These are phyloP conservation scores for Nakaseomyces sp. DNA, from an alignment of 1,139 yeast species.

Conservation along the genomic window DNA sequence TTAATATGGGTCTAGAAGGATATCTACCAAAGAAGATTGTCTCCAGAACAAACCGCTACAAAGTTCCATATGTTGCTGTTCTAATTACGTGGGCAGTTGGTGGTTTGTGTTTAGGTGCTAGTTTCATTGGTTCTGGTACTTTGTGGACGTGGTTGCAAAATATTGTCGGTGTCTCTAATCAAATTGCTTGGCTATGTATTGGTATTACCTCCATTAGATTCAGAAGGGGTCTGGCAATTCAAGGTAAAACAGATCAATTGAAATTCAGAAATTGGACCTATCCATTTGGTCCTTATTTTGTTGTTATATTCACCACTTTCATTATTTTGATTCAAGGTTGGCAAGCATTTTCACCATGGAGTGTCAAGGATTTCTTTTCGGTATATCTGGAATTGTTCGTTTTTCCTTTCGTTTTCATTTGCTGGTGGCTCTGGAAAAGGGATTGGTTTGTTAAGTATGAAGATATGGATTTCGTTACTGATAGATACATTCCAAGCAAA, in stretches of 20 bases:
- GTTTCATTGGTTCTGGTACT: constrained; percentile 32
- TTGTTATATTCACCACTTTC: constrained; percentile 39
- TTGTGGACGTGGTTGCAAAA: constrained; percentile 35
- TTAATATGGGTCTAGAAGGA: constrained; percentile 42
- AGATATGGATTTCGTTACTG: constrained; percentile 59
- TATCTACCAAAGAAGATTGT: constrained; percentile 40
- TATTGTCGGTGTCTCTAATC: constrained; percentile 35
- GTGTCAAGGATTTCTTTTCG: constrained; percentile 44
- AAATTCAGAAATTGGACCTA: constrained; percentile 45
- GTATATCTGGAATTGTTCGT: constrained; percentile 38
- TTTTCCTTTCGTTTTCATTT: constrained; percentile 42
- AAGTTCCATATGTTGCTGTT: constrained; percentile 40
- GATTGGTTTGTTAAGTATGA: constrained; percentile 41
- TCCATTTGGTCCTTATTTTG: constrained; percentile 56
- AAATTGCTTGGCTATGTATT: constrained; percentile 35
- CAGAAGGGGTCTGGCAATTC: constrained; percentile 41
- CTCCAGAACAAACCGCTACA: constrained; percentile 37
- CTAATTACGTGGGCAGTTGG: constrained; percentile 34
- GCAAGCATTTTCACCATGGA: constrained; percentile 53
- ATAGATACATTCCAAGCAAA: constrained; percentile 43
- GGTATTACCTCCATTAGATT: constrained; percentile 42
- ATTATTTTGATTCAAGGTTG: constrained; percentile 56
- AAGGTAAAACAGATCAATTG: constrained; percentile 33
- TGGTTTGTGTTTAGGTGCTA: constrained; percentile 33
- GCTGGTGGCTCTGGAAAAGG: constrained; percentile 40